These are phyloP conservation scores for Talaromyces sp. DNA, from an alignment of 2,329 filamentous ascomycete species.

Conservation along the genomic window DNA sequence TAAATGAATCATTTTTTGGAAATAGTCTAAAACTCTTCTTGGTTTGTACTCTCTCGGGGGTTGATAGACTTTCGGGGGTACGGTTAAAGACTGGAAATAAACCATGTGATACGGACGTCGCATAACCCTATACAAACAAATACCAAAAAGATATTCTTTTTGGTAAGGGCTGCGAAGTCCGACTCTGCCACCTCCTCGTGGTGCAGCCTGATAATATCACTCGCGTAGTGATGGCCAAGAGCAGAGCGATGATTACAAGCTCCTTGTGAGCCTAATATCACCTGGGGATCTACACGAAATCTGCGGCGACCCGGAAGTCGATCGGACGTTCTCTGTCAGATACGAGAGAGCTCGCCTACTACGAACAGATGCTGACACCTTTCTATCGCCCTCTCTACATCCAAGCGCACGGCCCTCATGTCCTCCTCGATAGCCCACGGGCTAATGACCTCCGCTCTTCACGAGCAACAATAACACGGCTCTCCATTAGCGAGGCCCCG, in stretches of 20 bases:
- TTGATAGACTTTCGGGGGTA: too few species aligned
- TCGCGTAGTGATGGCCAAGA: conserved; percentile 10
- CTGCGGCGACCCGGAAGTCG: neutral
- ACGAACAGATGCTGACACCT: conserved; percentile 2
- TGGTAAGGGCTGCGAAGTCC: conserved; percentile 5
- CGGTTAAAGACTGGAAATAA: too few species aligned
- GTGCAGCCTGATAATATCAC: conserved; percentile 17
- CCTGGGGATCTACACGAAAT: neutral
- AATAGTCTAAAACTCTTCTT: too few species aligned
- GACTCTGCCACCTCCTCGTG: conserved; percentile 16
- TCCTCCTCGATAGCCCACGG: neutral
- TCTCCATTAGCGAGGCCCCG: neutral
- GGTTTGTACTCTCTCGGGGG: too few species aligned
- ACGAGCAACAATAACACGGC: neutral
- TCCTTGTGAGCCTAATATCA: neutral
- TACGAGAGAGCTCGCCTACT: neutral
- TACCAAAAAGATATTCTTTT: too few species aligned
- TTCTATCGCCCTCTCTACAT: neutral
- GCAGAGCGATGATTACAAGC: neutral
- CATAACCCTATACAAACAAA: too few species aligned
- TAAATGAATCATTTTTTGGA: too few species aligned
- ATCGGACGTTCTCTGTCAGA: neutral
- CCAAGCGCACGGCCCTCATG: neutral
- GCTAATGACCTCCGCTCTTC: neutral
- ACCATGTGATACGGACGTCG: too few species aligned